Conservation (phyloP, 495 filamentous ascomycete species). For the Viridothelium virens region DNA sequence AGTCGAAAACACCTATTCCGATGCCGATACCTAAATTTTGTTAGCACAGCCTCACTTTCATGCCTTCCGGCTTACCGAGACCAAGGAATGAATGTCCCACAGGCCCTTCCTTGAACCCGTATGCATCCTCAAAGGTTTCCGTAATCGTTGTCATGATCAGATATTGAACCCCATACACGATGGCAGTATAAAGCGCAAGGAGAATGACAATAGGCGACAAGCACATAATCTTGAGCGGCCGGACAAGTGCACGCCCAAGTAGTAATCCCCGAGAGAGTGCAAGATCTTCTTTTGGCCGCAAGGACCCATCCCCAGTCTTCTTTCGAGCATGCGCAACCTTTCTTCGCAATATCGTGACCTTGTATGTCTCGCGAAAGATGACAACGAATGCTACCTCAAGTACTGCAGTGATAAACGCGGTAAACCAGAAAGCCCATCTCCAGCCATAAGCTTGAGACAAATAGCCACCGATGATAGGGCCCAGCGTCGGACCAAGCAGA, state of each 20-base stretch:
- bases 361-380: slow-evolving; percentile 27
- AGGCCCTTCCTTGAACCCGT: slow-evolving; percentile 40
- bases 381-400: slow-evolving; percentile 23
- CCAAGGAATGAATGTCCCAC: slow-evolving; percentile 42
- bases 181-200: slow-evolving; percentile 43
- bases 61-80: slow-evolving; percentile 35
- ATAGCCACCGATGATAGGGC: slow-evolving; percentile 25
- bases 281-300: background rate
- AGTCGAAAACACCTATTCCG: no score
- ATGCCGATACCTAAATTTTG: no score
- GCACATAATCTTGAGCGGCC: slow-evolving; percentile 43
- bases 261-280: slow-evolving; percentile 10
- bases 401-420: slow-evolving; percentile 17
- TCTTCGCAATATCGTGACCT: slow-evolving; percentile 17
- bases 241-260: slow-evolving; percentile 37
- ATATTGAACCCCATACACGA: slow-evolving; percentile 49
- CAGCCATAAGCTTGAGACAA: slow-evolving; percentile 21
- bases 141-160: slow-evolving; percentile 46
- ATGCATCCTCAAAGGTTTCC: slow-evolving; percentile 42
- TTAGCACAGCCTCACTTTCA: no score
- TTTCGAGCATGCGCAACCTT: slow-evolving; percentile 1
- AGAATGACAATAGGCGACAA: slow-evolving; percentile 44
- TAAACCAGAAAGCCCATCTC: slow-evolving; percentile 22
- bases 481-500: slow-evolving; percentile 43
- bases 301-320: slow-evolving; percentile 8